Evolutionary conservation across 2,329 filamentous ascomycete genomes (phyloP).

Genomic region (Fusarium sp.): DNA sequence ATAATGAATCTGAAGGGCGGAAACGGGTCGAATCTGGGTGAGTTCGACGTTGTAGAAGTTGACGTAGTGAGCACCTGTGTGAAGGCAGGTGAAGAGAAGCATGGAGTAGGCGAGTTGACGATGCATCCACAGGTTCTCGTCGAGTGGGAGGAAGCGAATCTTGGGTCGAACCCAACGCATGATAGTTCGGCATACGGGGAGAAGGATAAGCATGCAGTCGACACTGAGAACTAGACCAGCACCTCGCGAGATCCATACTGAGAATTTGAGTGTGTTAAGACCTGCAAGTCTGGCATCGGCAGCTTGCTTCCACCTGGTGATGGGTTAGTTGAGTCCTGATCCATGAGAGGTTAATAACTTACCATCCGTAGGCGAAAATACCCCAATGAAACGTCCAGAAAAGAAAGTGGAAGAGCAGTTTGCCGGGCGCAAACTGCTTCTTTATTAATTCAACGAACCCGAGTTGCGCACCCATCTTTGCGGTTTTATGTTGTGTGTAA

Average conservation of each 20-base stretch:
- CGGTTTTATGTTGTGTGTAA: conserved; percentile 25
- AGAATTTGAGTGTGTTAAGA: conserved; percentile 85
- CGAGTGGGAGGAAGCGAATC: conserved; percentile 87
- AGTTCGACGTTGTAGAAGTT: conserved; percentile 98
- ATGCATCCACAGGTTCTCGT: conserved; percentile 98
- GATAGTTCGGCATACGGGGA: conserved; percentile 94
- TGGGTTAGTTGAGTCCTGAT: neutral
- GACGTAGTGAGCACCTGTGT: conserved; percentile 88
- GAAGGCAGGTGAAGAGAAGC: conserved; percentile 82
- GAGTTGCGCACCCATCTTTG: conserved; percentile 56
- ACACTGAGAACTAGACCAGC: conserved; percentile 87
- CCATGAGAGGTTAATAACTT: conserved; percentile 49
- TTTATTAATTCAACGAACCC: conserved; percentile 59
- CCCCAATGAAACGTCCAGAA: conserved; percentile 84
- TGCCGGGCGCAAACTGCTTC: conserved; percentile 75
- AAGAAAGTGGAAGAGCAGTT: conserved; percentile 81
- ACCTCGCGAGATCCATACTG: conserved; percentile 96
- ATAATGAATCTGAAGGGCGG: conserved; percentile 92
- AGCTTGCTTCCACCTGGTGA: conserved; percentile 80
- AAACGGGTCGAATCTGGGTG: conserved; percentile 80
- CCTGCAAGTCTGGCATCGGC: conserved; percentile 74
- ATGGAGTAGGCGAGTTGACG: conserved; percentile 91
- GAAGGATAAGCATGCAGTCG: conserved; percentile 86
- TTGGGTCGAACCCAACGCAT: conserved; percentile 88
- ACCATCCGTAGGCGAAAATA: conserved; percentile 90